Evolutionary conservation across 129 eudicot genomes (phyloP).

Genomic region (Escallonia rubra): DNA sequence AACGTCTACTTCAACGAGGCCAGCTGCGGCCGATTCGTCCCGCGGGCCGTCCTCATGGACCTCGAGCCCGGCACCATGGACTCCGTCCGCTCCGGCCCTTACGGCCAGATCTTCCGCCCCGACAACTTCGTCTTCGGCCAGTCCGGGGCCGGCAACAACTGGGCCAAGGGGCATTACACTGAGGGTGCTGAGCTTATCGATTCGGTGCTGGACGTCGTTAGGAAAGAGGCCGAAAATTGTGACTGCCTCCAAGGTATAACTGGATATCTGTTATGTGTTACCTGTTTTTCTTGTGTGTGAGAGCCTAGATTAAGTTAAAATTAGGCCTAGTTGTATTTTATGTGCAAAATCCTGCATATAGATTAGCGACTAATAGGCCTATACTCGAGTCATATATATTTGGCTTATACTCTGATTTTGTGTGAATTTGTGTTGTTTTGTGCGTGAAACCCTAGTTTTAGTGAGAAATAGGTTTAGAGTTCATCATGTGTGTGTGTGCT

Average conservation of each 20-base stretch:
- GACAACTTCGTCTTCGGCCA: constrained; percentile 77
- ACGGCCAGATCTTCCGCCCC: constrained; percentile 72
- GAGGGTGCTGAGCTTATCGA: constrained; percentile 80
- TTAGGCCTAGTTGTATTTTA: background rate
- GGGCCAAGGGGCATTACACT: constrained; percentile 80
- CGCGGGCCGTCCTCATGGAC: constrained; percentile 81
- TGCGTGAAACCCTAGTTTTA: no score
- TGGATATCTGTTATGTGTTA: background rate
- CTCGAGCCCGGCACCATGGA: constrained; percentile 91
- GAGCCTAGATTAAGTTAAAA: background rate
- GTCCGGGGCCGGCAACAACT: constrained; percentile 70
- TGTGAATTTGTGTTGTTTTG: no score
- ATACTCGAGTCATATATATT: no score
- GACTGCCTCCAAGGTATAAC: constrained; percentile 57
- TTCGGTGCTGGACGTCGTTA: constrained; percentile 69
- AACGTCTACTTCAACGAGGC: constrained; percentile 82
- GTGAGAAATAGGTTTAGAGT: no score
- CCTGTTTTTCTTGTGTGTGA: background rate
- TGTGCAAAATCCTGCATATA: background rate
- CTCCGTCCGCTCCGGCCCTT: constrained; percentile 67
- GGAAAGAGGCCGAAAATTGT: constrained; percentile 70
- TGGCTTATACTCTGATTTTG: no score
- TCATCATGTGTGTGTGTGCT: no score
- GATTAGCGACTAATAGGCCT: no score
- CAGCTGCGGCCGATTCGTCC: constrained; percentile 61